Base-by-base conservation (phyloP, 1,139 yeast genomes). In the Sugiyamaella paludigena region DNA sequence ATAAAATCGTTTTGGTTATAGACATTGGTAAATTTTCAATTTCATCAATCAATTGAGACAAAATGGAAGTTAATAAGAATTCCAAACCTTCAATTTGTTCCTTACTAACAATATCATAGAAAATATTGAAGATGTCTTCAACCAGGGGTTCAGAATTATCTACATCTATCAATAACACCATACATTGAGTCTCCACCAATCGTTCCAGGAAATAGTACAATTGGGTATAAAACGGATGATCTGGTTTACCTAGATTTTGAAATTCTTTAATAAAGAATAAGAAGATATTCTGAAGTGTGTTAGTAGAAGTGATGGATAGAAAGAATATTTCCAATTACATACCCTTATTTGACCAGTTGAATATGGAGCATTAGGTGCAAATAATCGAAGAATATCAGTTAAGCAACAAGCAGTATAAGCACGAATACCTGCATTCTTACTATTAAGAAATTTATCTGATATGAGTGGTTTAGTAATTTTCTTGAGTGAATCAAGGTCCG, bases 301-400 rank as follows among this genome's bases (percentile, higher is more conserved):
- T 36, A 28, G 45, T 13, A n/a, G 31, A 11, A 12, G 16, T 12
- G 34, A 34, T 11, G 4, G 27, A 15, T 10, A 16, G n/a, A 5
- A 28, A 8, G 35, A 26, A 11, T 26, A 9, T 27, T 11, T 9
- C 34, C 12, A 19, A 7, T 5, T 11, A 45, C 60, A 74, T 28
- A 75, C 80, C 1, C 81, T 71, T 30, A 89, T 69, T 55, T 85
- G 84, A 1, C 70, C 58, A 32, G 81, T 81, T 1, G 87, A 80
- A 66, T 78, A 89, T 6, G 98, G 97, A 4, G 97, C 96, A 66
- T 89, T 87, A 0, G 97, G 97, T 0, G 96, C 97, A 63, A 76
- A 84, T 9, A 89, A 68, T 52, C 96, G 75, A 38, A 91, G 68
- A 11, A 91, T 72, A 64, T 89, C 96, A 2, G 91, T 77, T 9